Percentiles rank a stretch among this genome's conserved stretches.
phyloP scores from a whole-genome alignment of 2,329 filamentous ascomycete species.

The Periconia sp. region DNA sequence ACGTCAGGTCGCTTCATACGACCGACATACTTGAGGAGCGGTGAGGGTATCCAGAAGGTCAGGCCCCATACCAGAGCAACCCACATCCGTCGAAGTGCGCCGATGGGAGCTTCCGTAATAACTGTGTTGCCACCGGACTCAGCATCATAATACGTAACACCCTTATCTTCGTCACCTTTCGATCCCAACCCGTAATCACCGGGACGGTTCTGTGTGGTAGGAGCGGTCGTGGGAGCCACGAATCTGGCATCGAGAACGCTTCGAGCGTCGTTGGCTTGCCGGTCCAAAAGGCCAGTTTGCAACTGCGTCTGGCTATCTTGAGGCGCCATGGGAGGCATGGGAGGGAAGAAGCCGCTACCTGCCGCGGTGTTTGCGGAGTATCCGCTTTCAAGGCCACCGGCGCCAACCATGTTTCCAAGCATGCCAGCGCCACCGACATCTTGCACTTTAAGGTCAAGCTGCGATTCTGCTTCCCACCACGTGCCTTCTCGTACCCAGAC shows the following conservation, averaged over 20 bases:
- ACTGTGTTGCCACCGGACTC: slow-evolving; percentile 77
- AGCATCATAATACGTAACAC: slow-evolving; percentile 68
- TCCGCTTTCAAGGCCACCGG: slow-evolving; percentile 67
- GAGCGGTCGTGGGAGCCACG: slow-evolving; percentile 62
- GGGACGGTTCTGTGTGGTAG: slow-evolving; percentile 53
- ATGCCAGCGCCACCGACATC: slow-evolving; percentile 46
- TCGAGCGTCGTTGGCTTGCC: slow-evolving; percentile 48
- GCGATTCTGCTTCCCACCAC: slow-evolving; percentile 97
- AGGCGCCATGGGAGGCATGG: slow-evolving; percentile 59
- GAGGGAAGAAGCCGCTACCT: slow-evolving; percentile 62
- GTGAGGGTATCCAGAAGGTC: slow-evolving; percentile 95
- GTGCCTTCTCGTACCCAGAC: slow-evolving; percentile 93
- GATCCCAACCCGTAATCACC: slow-evolving; percentile 88
- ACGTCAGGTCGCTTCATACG: slow-evolving; percentile 98
- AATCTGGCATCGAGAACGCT: slow-evolving; percentile 46
- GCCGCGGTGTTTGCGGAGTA: slow-evolving; percentile 65
- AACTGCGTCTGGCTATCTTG: slow-evolving; percentile 58
- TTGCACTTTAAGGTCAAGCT: slow-evolving; percentile 83
- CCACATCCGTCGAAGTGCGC: slow-evolving; percentile 72
- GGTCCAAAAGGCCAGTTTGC: slow-evolving; percentile 69
- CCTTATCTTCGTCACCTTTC: slow-evolving; percentile 72
- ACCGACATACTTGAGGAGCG: slow-evolving; percentile 75
- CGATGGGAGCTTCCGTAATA: slow-evolving; percentile 69
- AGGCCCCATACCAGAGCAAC: slow-evolving; percentile 78
- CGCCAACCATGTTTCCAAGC: slow-evolving; percentile 55